Evolutionary conservation across 2,329 filamentous ascomycete genomes (phyloP).

Genomic region (Pestalotiopsis fici): DNA sequence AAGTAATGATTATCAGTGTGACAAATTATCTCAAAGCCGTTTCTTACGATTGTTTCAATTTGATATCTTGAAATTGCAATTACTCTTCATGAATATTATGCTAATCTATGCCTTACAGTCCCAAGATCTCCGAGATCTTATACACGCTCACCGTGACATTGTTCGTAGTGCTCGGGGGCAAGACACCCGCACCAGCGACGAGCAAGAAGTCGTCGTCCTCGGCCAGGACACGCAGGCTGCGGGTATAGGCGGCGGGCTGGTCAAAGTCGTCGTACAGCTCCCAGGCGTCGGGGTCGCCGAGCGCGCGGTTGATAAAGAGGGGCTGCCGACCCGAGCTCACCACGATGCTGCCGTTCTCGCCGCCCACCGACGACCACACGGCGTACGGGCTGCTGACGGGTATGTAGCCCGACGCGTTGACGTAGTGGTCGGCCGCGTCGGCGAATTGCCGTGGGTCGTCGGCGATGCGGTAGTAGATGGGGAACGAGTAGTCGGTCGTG

Average conservation of each 20-base stretch:
- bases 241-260: conserved; percentile 26
- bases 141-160: conserved; percentile 29
- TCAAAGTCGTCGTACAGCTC: conserved; percentile 22
- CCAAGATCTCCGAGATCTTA: conserved; percentile 1
- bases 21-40: too few species aligned
- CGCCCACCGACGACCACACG: conserved; percentile 32
- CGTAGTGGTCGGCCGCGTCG: conserved; percentile 18
- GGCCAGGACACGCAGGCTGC: conserved; percentile 24
- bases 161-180: conserved; percentile 42
- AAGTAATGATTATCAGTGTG: too few species aligned
- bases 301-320: conserved; percentile 29
- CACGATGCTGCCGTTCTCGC: conserved; percentile 31
- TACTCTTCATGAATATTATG: not conserved
- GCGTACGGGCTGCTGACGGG: conserved; percentile 33
- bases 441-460: conserved; percentile 27
- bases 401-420: conserved; percentile 23
- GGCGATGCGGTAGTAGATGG: conserved; percentile 32
- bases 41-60: not conserved
- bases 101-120: not conserved
- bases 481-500: conserved; percentile 20
- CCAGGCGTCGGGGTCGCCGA: conserved; percentile 30
- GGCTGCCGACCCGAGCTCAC: conserved; percentile 30
- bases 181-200: conserved; percentile 36
- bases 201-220: conserved; percentile 25
- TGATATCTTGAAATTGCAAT: too few species aligned